These are phyloP conservation scores for Leishmania amazonensis DNA, from an alignment of 208 protist genomes.

Conservation along the genomic window DNA sequence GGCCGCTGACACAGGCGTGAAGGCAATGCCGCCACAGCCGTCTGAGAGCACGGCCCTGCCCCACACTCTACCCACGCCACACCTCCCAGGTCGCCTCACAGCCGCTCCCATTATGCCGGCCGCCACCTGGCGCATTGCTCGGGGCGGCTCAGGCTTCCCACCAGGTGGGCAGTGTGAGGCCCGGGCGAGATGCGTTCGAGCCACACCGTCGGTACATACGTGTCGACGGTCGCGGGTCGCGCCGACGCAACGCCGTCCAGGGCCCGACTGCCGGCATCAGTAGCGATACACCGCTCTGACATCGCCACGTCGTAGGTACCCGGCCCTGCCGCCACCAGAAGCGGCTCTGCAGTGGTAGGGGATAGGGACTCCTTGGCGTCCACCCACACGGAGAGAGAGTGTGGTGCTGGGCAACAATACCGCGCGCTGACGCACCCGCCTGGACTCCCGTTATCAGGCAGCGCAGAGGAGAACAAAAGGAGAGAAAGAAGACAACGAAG, in stretches of 20 bases:
- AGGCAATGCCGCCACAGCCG: no score
- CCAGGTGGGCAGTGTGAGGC: background rate
- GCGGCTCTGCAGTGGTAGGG: background rate
- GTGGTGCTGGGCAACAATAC: background rate
- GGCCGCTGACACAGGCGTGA: no score
- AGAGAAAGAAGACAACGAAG: no score
- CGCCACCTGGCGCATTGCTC: background rate
- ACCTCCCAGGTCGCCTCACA: no score
- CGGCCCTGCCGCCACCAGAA: background rate
- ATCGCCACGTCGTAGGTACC: no score
- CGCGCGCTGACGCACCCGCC: background rate
- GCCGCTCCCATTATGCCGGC: no score
- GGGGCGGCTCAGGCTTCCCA: no score
- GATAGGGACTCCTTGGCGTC: background rate
- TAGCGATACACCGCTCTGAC: no score
- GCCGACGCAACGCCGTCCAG: background rate
- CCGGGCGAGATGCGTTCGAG: background rate
- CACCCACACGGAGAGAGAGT: background rate
- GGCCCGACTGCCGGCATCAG: background rate
- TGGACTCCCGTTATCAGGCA: no score
- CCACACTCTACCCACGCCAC: no score
- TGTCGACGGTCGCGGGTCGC: background rate
- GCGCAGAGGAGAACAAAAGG: no score
- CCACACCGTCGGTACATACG: background rate
- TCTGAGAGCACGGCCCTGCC: no score